A percentile compares a stretch with the other conserved stretches of the same genome.
These are phyloP conservation scores for Magnaporthales sp. DNA, from an alignment of 2,329 filamentous ascomycete species.

Conservation along the genomic window DNA sequence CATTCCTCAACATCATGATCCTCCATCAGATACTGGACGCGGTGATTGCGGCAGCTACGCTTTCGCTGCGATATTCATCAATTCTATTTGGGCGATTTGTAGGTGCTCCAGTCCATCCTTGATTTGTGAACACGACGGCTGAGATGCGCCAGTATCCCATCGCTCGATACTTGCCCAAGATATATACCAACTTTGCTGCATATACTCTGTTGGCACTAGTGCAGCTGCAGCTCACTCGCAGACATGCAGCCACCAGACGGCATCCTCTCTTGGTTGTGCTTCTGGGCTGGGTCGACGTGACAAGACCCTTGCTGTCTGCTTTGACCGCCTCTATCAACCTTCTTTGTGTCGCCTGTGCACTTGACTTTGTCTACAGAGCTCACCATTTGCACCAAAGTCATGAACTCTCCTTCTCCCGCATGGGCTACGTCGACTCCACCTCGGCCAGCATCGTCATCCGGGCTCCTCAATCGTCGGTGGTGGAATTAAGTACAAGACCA, in stretches of 20 bases:
- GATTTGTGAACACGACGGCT: not conserved
- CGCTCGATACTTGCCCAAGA: not conserved
- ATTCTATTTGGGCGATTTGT: constrained; percentile 9
- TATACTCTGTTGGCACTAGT: not conserved
- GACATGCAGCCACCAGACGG: not conserved
- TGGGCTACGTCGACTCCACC: constrained; percentile 76
- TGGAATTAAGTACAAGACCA: not conserved
- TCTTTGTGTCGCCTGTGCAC: constrained; percentile 56
- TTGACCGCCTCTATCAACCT: constrained; percentile 60
- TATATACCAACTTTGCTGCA: not conserved
- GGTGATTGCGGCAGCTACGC: constrained; percentile 5
- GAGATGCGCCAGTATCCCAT: not conserved
- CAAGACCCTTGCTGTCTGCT: constrained; percentile 43
- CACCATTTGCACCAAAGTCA: constrained; percentile 57
- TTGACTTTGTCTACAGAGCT: constrained; percentile 72
- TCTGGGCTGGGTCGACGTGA: not conserved
- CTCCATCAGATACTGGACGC: constrained; percentile 5
- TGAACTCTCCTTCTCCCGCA: constrained; percentile 74
- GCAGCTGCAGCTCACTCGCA: not conserved
- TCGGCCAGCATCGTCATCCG: constrained; percentile 76
- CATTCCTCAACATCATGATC: not conserved
- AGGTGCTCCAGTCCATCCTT: not conserved
- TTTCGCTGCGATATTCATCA: constrained; percentile 3
- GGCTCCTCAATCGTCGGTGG: constrained; percentile 48
- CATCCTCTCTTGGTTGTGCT: not conserved